These are phyloP conservation scores for Coccomyxa subellipsoidea DNA, from an alignment of 163 green algal species.

Conservation along the genomic window DNA sequence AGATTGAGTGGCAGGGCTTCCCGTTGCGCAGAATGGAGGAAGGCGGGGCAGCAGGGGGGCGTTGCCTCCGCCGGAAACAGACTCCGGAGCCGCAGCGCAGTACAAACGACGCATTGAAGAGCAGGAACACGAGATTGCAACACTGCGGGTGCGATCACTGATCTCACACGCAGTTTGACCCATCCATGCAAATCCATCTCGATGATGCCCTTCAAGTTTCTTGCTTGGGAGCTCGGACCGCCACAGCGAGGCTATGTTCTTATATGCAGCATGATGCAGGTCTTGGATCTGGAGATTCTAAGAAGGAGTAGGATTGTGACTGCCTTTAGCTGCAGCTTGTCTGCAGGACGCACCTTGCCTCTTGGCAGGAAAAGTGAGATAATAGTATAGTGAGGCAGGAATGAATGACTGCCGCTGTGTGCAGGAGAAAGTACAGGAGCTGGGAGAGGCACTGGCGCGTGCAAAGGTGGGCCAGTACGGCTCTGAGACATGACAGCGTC, in stretches of 20 bases:
- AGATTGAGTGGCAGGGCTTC: background rate
- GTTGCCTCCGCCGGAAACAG: background rate
- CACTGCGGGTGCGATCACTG: background rate
- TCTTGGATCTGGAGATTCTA: too few species aligned
- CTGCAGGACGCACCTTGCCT: too few species aligned
- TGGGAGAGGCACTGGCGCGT: background rate
- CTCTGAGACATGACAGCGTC: background rate
- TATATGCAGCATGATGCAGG: too few species aligned
- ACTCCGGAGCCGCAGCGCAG: background rate
- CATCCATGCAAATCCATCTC: background rate
- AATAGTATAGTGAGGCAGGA: too few species aligned
- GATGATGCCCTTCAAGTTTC: too few species aligned
- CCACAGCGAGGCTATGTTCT: too few species aligned
- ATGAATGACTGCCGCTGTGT: background rate
- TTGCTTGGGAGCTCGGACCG: too few species aligned
- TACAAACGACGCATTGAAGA: background rate
- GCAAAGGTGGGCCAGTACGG: background rate
- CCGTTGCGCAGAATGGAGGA: background rate
- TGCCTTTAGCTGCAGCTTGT: too few species aligned
- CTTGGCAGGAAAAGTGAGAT: background rate
- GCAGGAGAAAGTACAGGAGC: background rate
- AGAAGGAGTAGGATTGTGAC: too few species aligned
- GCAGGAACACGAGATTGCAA: background rate
- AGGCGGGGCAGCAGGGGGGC: background rate
- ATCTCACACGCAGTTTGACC: background rate